Evolutionary conservation across 306 rosid genomes (phyloP).

Genomic region (Dryas alaskensis): DNA sequence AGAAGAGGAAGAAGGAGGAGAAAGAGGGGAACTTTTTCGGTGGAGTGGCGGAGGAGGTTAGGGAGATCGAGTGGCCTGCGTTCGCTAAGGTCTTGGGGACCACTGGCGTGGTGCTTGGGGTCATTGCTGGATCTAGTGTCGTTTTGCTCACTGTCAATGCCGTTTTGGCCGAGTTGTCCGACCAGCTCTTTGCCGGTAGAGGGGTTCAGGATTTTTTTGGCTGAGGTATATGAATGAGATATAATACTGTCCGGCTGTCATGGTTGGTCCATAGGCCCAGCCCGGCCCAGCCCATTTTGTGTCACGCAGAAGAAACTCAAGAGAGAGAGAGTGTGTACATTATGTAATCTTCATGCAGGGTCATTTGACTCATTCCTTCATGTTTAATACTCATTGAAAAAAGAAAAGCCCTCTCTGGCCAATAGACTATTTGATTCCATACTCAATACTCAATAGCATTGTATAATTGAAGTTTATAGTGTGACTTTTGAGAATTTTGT

Average conservation of each 20-base stretch:
- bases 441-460: not conserved
- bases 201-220: slow-evolving; percentile 79
- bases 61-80: slow-evolving; percentile 84
- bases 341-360: not conserved
- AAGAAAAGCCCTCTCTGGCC: too few relatives aligned
- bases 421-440: not conserved
- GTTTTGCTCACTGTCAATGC: slow-evolving; percentile 85
- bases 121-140: slow-evolving; percentile 80
- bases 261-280: not conserved
- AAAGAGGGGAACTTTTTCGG: slow-evolving; percentile 34
- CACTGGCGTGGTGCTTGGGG: slow-evolving; percentile 75
- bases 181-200: slow-evolving; percentile 61
- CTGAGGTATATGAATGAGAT: slow-evolving; percentile 15
- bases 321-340: not conserved
- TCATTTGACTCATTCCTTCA: not conserved
- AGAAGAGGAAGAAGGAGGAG: slow-evolving; percentile 54
- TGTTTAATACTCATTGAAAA: not conserved
- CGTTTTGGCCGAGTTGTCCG: slow-evolving; percentile 75
- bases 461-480: not conserved
- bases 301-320: too few relatives aligned
- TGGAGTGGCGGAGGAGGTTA: slow-evolving; percentile 76
- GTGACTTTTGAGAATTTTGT: not conserved
- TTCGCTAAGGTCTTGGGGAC: slow-evolving; percentile 84
- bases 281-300: not conserved
- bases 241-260: not conserved